Percentiles rank a stretch among this genome's conserved stretches.
phyloP scores from a whole-genome alignment of 345 rosid species.

The Gossypium thurberi region DNA sequence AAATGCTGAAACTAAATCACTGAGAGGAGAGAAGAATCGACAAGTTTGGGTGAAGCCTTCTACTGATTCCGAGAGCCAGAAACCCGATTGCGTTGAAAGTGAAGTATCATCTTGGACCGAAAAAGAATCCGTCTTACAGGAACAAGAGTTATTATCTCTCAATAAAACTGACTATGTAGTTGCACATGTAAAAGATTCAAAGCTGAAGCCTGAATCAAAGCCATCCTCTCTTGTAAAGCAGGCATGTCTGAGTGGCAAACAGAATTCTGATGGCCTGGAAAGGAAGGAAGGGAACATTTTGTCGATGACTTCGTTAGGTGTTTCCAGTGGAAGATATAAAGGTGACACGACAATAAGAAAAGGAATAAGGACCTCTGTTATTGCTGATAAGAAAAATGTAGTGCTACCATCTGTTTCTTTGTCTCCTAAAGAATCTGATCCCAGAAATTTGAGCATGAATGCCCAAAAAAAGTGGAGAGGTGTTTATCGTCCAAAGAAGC shows the following conservation, averaged over 20 bases:
- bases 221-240: conserved; percentile 2
- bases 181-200: conserved; percentile 7
- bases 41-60: conserved; percentile 8
- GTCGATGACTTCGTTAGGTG: conserved; percentile 5
- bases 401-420: conserved; percentile 12
- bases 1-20: conserved; percentile 13
- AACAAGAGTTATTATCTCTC: conserved; percentile 16
- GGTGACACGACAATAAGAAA: conserved; percentile 16
- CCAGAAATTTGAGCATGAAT: conserved; percentile 21
- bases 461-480: conserved; percentile 9
- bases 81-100: conserved; percentile 13
- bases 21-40: conserved; percentile 19
- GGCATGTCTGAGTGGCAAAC: conserved; percentile 18
- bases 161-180: conserved; percentile 4
- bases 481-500: conserved; percentile 19
- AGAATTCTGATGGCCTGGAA: not conserved
- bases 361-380: conserved; percentile 15
- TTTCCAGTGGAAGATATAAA: conserved; percentile 21
- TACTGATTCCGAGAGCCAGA: conserved; percentile 15
- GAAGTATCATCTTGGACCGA: conserved; percentile 14
- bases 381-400: conserved; percentile 16
- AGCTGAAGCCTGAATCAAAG: conserved; percentile 13
- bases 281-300: conserved; percentile 7
- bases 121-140: conserved; percentile 16
- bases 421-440: conserved; percentile 4